These are phyloP conservation scores for Metschnikowia arizonensis DNA, from an alignment of 805 yeast genomes.

Conservation along the genomic window DNA sequence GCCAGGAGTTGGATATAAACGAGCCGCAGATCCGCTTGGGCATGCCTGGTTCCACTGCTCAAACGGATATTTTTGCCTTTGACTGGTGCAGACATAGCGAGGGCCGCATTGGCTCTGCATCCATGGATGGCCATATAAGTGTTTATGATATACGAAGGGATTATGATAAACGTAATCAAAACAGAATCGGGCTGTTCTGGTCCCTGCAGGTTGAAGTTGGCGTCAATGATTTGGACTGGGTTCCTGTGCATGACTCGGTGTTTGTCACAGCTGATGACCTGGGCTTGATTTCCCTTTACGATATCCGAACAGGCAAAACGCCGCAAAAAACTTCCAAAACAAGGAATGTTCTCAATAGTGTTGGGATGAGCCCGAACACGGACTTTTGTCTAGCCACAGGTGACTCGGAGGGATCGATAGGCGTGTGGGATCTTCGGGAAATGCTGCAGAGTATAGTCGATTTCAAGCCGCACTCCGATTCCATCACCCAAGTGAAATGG, in stretches of 20 bases:
- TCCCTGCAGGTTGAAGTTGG: constrained; percentile 30
- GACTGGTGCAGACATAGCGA: constrained; percentile 68
- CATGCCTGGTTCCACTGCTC: constrained; percentile 14
- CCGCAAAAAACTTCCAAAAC: constrained; percentile 38
- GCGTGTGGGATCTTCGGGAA: constrained; percentile 63
- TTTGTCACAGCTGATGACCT: constrained; percentile 69
- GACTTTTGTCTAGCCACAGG: constrained; percentile 64
- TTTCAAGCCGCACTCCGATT: constrained; percentile 42
- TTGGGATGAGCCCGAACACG: constrained; percentile 58
- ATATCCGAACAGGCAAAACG: constrained; percentile 33
- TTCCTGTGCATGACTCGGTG: constrained; percentile 54
- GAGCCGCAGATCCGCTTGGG: constrained; percentile 51
- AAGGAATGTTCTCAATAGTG: constrained; percentile 52
- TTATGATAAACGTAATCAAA: constrained; percentile 6
- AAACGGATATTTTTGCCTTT: constrained; percentile 61
- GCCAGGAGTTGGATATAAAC: constrained; percentile 26
- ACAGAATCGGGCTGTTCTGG: constrained; percentile 8
- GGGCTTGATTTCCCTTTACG: constrained; percentile 22
- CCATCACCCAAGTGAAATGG: constrained; percentile 71
- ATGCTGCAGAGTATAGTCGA: constrained; percentile 10
- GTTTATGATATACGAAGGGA: constrained; percentile 60
- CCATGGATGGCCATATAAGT: constrained; percentile 59
- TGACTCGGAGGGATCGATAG: constrained; percentile 51
- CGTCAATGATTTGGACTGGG: constrained; percentile 72
- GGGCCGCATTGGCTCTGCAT: constrained; percentile 57